Conservation (phyloP, 163 green algal species). For the Chlamydomonas reinhardtii region DNA sequence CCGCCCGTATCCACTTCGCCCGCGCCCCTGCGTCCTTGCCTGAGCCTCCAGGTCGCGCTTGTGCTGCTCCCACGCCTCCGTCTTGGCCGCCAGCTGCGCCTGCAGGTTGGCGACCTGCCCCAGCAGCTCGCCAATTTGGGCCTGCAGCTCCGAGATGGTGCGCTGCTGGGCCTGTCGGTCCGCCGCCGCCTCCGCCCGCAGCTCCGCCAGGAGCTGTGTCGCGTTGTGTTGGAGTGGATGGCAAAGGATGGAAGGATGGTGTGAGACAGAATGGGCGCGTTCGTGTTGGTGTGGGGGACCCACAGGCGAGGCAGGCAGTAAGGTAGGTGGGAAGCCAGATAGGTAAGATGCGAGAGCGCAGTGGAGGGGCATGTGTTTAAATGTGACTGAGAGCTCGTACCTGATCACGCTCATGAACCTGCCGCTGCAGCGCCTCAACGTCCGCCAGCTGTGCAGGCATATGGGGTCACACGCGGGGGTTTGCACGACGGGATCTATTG, state of each 20-base stretch:
- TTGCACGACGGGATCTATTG: too few relatives aligned
- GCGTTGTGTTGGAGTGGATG: background rate
- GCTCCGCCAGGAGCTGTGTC: background rate
- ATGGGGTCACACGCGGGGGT: background rate
- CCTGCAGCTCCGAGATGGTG: background rate
- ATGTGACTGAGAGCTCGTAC: too few relatives aligned
- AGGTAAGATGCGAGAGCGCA: too few relatives aligned
- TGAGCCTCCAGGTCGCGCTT: constrained; percentile 34
- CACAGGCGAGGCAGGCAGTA: too few relatives aligned
- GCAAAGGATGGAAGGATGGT: background rate
- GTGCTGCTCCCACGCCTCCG: constrained; percentile 42
- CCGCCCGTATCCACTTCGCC: too few relatives aligned
- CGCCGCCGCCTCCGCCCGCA: background rate
- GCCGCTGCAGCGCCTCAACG: constrained; percentile 7
- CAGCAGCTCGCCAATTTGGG: background rate
- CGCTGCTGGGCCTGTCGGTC: background rate
- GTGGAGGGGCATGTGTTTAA: too few relatives aligned
- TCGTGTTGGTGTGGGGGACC: background rate
- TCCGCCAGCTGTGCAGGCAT: background rate
- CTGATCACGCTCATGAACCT: background rate
- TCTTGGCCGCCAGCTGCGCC: background rate
- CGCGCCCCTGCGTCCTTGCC: background rate
- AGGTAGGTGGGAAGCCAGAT: too few relatives aligned
- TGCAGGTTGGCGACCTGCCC: constrained; percentile 9
- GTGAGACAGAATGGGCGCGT: background rate